Percentiles rank a stretch among this genome's conserved stretches.
Evolutionary conservation across 73 alveolate genomes (phyloP).

Genomic region (Paraurostyla sp.): DNA sequence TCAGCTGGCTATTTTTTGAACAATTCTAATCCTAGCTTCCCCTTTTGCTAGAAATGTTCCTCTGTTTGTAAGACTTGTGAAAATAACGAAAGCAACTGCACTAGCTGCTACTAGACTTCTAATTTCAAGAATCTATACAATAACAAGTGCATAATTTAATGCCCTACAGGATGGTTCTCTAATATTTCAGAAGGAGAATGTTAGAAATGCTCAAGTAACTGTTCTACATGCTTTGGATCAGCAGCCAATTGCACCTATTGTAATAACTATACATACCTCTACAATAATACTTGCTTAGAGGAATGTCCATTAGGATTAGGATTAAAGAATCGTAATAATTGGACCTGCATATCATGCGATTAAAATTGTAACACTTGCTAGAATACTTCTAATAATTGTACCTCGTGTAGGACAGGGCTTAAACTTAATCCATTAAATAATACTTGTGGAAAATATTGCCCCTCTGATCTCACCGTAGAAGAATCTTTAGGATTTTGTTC

Average conservation of each 20-base stretch:
- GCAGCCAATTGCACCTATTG: conserved; percentile 3
- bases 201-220: background rate
- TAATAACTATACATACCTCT: background rate
- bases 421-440: conserved; percentile 28
- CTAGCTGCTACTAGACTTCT: background rate
- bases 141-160: background rate
- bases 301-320: background rate
- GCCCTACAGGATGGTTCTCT: background rate
- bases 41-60: background rate
- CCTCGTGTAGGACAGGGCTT: background rate
- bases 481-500: background rate
- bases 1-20: background rate
- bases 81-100: background rate
- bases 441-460: conserved; percentile 30
- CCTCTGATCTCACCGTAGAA: background rate
- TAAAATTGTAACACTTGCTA: background rate
- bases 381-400: background rate
- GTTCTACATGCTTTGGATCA: background rate
- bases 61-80: background rate
- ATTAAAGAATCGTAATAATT: background rate
- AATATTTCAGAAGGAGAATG: background rate
- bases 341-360: conserved; percentile 5
- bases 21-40: background rate
- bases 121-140: background rate
- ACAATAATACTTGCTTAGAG: background rate